Base-by-base conservation (phyloP, 2,329 filamentous ascomycete species). In the Xylaria sp. region DNA sequence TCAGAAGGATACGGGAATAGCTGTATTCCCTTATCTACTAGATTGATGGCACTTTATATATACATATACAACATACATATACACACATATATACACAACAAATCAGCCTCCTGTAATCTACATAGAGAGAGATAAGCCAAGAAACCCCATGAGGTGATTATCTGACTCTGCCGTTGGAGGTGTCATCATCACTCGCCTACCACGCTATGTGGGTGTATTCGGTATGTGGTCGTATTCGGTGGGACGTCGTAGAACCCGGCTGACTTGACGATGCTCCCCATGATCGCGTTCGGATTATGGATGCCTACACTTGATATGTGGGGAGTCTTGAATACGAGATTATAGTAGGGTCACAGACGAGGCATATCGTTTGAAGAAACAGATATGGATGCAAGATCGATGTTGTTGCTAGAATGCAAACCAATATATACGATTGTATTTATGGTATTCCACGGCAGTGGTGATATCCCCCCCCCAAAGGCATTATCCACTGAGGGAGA, bases 61-160 rank as follows among this genome's bases (percentile, higher is more conserved):
- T 47, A 19, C 6, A 47, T 19, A 47, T 42, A 42, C 39, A 42
- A 39, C 36, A 39, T 9, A 39, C 24, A 48, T 34, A 45, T 14
- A 45, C 39, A 17, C 17, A 7, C 8, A 36, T 36, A 27, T 27
- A 36, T 36, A 27, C 4, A 27, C 24, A 27, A 42, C 30, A 36
- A 61, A 66, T 62, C n/a, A 48, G 54, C 54, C 53, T 67, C 51
- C 34, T 51, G 42, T 8, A 6, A 48, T 19, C 30, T 24, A 59
- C 50, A 39, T 36, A 58, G 50, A 66, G 50, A 66, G n/a, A 61
- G 58, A 67, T 67, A 67, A 66, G 53, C 51, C 51, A 48, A 21
- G 47, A 53, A 32, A 42, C 45, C 50, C 60, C 34, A 63, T 39
- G 27, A 48, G 42, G 14, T 47, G 42, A 50, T 19, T 54, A 36